Evolutionary conservation across 2,329 filamentous ascomycete species (phyloP), one percentile per base, ranked within the genome.

Genomic region (Paecilomyces variotii): DNA sequence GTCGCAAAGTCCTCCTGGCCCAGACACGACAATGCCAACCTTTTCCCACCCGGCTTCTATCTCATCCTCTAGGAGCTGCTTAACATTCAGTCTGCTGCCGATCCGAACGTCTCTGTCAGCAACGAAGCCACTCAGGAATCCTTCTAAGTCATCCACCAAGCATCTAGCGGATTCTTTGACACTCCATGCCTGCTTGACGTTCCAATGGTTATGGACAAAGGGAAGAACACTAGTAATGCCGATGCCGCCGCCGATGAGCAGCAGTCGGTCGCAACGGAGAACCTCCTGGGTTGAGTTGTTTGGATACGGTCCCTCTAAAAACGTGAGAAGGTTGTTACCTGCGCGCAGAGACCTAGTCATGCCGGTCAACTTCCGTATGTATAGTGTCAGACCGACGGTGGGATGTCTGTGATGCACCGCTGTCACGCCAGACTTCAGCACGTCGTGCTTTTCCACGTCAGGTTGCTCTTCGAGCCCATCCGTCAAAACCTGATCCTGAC

Each of bases 171-270:
- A 51, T 12, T 63, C 58, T 56, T 68, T 70, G 7, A 76, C 63
- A 55, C 71, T 72, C 73, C 73, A 79, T 53, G 35, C 67, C 0
- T 79, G 65, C 60, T 74, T 76, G 4, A 72, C 59, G 6, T 34
- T 34, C 32, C 32, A 34, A 11, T 34, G 32, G 32, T 34, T 34
- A 11, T 34, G 69, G 0, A 84, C 71, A 0, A 82, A 70, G 0
- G 83, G 83, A 0, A 85, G 74, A 0, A 83, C 78, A 64, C 82
- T 84, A 0, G 82, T 82, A 34, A 86, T 79, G 3, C 84, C 83
- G 0, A 83, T 85, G 30, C 84, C 83, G 49, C 83, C 84, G 0
- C 82, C 82, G 0, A 84, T 70, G 56, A 76, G 80, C 4, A 85
- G 71, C n/a, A 84, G 59, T 82, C 57, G 32, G 75, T 69, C 4